Conservation (phyloP, 495 filamentous ascomycete species). For the Penicillium simplicissimum region DNA sequence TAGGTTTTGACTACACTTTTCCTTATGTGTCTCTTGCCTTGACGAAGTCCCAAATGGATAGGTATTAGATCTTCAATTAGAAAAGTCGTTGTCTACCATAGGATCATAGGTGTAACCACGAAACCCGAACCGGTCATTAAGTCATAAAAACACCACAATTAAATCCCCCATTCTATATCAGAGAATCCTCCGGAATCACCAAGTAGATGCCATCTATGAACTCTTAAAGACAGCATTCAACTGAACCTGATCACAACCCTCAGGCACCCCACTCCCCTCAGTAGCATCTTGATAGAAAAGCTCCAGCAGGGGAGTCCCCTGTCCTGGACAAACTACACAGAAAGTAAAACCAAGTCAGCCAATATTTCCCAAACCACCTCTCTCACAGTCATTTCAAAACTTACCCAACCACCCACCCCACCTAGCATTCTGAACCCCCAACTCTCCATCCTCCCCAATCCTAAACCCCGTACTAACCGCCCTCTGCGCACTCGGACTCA, state of each 20-base stretch:
- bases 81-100: too few relatives aligned
- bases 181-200: too few relatives aligned
- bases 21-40: neutral
- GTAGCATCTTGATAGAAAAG: constrained; percentile 8
- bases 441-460: constrained; percentile 25
- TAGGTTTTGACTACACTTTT: neutral
- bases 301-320: neutral
- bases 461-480: constrained; percentile 24
- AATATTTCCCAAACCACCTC: neutral
- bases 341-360: constrained; percentile 3
- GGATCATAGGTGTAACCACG: too few relatives aligned
- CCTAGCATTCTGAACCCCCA: constrained; percentile 17
- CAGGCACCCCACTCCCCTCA: constrained; percentile 2
- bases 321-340: constrained; percentile 9
- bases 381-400: constrained; percentile 9
- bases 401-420: constrained; percentile 45
- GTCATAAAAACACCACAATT: neutral
- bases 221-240: neutral
- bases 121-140: neutral
- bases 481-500: constrained; percentile 24
- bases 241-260: constrained; percentile 14
- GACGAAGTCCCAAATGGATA: too few relatives aligned
- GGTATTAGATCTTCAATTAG: too few relatives aligned
- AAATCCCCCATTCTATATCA: too few relatives aligned
- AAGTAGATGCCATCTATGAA: neutral